These are phyloP conservation scores for Talaromyces wortmannii DNA, from an alignment of 495 filamentous ascomycete species.

Conservation along the genomic window DNA sequence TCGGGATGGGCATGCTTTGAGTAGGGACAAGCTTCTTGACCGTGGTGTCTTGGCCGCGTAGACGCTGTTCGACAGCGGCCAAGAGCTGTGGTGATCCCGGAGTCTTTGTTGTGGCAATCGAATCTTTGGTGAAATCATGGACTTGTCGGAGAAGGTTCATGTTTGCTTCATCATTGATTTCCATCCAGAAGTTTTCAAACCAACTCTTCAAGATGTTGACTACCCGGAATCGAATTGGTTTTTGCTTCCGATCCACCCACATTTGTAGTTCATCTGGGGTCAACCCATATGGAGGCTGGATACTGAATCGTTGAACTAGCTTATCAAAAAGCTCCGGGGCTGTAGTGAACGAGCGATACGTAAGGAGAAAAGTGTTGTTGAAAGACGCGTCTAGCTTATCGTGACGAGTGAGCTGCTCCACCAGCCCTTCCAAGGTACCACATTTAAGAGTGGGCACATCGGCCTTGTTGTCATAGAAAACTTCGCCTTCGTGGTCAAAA, in stretches of 20 bases:
- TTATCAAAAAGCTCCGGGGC: conserved; percentile 88
- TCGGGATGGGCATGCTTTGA: conserved; percentile 66
- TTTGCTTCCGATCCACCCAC: conserved; percentile 93
- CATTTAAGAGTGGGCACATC: conserved; percentile 71
- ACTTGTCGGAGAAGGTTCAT: conserved; percentile 82
- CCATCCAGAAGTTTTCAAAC: conserved; percentile 99
- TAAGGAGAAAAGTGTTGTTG: conserved; percentile 95
- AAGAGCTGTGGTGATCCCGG: conserved; percentile 77
- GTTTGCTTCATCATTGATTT: conserved; percentile 74
- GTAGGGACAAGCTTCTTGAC: conserved; percentile 82
- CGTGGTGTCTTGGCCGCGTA: conserved; percentile 81
- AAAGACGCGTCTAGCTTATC: conserved; percentile 93
- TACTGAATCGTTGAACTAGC: conserved; percentile 82
- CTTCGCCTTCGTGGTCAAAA: conserved; percentile 84
- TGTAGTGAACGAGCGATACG: conserved; percentile 90
- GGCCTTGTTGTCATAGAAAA: conserved; percentile 78
- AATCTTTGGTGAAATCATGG: conserved; percentile 84
- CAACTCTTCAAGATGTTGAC: conserved; percentile 97
- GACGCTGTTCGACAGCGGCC: conserved; percentile 76
- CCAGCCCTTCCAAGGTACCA: conserved; percentile 79
- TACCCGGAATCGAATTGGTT: conserved; percentile 87
- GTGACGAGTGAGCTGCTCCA: conserved; percentile 94
- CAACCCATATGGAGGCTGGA: conserved; percentile 86
- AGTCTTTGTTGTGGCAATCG: conserved; percentile 85
- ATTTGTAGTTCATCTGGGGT: conserved; percentile 66